A percentile compares a stretch with the other conserved stretches of the same genome.
Conservation (phyloP, 495 filamentous ascomycete genomes). For the Tuber melanosporum region DNA sequence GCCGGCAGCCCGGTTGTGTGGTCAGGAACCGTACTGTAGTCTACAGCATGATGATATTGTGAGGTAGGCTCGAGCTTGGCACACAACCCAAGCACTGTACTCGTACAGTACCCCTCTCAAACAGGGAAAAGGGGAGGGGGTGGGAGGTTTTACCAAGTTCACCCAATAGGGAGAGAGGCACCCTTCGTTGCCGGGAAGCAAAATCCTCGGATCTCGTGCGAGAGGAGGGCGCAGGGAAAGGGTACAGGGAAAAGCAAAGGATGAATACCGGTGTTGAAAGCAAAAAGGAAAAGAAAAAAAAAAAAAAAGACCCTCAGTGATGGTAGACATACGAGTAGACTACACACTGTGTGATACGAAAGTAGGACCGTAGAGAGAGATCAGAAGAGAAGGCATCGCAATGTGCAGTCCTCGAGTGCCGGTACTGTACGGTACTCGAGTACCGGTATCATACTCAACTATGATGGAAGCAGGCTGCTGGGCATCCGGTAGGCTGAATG, state of each 20-base stretch:
- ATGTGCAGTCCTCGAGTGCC: neutral
- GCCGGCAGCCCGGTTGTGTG: neutral
- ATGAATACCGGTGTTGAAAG: neutral
- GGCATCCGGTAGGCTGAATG: neutral
- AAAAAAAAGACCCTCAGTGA: too few species aligned
- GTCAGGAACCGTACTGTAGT: neutral
- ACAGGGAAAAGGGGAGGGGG: neutral
- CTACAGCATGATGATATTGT: neutral
- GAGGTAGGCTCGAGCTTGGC: neutral
- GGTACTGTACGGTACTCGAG: too few species aligned
- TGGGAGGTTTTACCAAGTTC: neutral
- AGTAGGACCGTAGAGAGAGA: neutral
- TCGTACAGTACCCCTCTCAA: neutral
- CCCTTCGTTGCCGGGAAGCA: neutral
- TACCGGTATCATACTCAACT: too few species aligned
- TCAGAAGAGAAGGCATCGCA: neutral
- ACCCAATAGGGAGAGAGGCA: neutral
- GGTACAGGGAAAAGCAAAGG: neutral
- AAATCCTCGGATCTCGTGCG: neutral
- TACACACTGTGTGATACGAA: too few species aligned
- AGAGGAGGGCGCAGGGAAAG: neutral
- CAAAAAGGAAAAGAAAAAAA: too few species aligned
- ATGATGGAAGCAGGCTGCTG: neutral
- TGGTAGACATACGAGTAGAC: too few species aligned
- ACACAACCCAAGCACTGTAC: too few species aligned